A percentile compares a stretch with the other conserved stretches of the same genome.
Conservation (phyloP, 2,329 filamentous ascomycete species). For the Alternaria viburni region DNA sequence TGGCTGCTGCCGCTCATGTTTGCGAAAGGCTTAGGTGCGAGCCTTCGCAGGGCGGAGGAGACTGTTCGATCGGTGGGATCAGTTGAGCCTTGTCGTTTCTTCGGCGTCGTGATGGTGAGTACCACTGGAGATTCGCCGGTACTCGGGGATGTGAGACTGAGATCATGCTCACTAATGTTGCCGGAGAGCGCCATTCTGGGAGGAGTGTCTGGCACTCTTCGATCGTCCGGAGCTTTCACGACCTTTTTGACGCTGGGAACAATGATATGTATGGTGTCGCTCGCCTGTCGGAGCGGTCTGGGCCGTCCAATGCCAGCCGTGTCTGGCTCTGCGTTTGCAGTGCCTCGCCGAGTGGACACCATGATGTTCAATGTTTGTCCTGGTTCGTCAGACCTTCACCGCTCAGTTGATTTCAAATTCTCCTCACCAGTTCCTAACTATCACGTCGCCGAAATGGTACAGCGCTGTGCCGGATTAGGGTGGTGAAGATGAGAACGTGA, state of each 20-base stretch:
- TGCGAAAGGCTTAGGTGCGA: not conserved
- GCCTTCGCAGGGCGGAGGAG: not conserved
- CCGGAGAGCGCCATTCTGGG: not conserved
- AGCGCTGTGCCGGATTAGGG: not conserved
- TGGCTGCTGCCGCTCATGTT: slow-evolving; percentile 20
- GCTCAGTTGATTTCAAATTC: not conserved
- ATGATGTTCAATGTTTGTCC: slow-evolving; percentile 2
- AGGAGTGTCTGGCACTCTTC: not conserved
- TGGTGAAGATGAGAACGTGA: not conserved
- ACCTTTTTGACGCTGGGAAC: not conserved
- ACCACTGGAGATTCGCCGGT: not conserved
- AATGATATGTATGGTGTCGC: slow-evolving; percentile 1
- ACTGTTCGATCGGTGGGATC: not conserved
- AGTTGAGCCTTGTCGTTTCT: not conserved
- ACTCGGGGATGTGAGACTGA: slow-evolving; percentile 19
- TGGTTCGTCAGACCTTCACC: not conserved
- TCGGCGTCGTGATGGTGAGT: not conserved
- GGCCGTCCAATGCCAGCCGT: not conserved
- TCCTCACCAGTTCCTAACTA: not conserved
- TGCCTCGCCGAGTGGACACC: slow-evolving; percentile 17
- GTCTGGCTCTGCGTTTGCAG: slow-evolving; percentile 3
- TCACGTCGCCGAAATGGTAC: not conserved
- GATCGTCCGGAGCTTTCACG: not conserved
- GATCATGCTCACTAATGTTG: slow-evolving; percentile 13
- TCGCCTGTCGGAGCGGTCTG: not conserved